These are phyloP conservation scores for Boletus vinaceobasis DNA, from an alignment of 768 basidiomycete genomes.

Conservation along the genomic window DNA sequence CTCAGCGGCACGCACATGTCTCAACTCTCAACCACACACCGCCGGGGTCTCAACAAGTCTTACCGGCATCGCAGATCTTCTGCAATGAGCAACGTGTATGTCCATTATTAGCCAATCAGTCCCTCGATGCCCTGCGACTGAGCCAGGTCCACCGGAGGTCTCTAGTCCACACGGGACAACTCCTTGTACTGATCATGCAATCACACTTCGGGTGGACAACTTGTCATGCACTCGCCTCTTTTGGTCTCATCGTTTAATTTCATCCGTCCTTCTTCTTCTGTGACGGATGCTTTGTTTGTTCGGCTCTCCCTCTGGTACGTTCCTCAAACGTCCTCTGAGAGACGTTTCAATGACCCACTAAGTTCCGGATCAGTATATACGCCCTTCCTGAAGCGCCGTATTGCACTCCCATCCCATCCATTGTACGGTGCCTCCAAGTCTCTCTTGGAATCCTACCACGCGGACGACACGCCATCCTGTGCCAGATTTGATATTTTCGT, in stretches of 20 bases:
- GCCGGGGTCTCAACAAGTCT: conserved; percentile 9
- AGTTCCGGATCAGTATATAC: conserved; percentile 30
- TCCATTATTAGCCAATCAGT: conserved; percentile 19
- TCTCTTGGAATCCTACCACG: conserved; percentile 22
- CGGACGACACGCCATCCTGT: conserved; percentile 31
- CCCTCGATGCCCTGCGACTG: conserved; percentile 13
- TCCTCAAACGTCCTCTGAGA: conserved; percentile 23
- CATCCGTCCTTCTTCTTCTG: conserved; percentile 28
- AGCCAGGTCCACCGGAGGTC: conserved; percentile 21
- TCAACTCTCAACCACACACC: conserved; percentile 19
- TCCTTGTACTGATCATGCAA: conserved; percentile 20
- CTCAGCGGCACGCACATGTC: conserved; percentile 24
- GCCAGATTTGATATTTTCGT: conserved; percentile 32
- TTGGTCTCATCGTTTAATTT: conserved; percentile 32
- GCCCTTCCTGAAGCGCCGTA: conserved; percentile 11
- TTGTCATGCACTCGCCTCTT: conserved; percentile 24
- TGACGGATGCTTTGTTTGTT: conserved; percentile 28
- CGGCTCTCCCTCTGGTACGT: conserved; percentile 24
- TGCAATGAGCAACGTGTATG: conserved; percentile 15
- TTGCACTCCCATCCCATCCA: conserved; percentile 19
- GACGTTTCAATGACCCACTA: conserved; percentile 29
- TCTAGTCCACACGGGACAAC: conserved; percentile 19
- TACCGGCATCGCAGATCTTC: conserved; percentile 26
- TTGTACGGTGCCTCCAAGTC: conserved; percentile 15
- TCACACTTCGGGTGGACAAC: conserved; percentile 28